phyloP scores from a whole-genome alignment of 2,329 filamentous ascomycete species.

The Trichoderma gracile region DNA sequence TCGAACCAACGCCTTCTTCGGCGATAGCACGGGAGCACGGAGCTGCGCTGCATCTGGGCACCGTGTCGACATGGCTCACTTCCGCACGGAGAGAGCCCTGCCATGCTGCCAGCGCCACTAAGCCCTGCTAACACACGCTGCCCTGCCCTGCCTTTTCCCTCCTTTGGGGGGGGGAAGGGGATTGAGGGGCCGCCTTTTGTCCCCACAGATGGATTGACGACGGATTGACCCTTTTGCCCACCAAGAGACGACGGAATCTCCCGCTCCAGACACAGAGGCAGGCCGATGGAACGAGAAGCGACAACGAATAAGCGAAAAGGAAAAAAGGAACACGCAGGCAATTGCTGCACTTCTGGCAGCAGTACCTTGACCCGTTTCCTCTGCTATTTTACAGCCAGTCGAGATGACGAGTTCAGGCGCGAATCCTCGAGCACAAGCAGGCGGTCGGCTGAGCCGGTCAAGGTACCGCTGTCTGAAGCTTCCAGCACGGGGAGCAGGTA shows the following conservation, averaged over 20 bases:
- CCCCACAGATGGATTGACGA: neutral
- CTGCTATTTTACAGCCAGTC: too few species aligned
- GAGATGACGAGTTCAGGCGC: neutral
- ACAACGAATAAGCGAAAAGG: neutral
- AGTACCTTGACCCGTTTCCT: too few species aligned
- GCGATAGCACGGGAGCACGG: neutral
- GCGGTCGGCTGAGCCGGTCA: conserved; percentile 2
- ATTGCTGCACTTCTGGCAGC: too few species aligned
- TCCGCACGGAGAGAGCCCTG: neutral
- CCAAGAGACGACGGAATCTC: neutral
- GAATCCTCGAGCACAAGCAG: neutral
- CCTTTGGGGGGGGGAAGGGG: too few species aligned
- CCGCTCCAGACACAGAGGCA: neutral
- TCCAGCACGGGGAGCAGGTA: neutral
- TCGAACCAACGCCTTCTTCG: neutral
- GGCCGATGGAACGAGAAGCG: neutral
- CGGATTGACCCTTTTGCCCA: neutral
- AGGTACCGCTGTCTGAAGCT: neutral
- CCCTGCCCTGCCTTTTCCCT: too few species aligned
- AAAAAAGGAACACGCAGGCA: too few species aligned
- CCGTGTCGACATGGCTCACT: neutral
- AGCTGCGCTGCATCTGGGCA: neutral
- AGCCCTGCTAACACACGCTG: neutral
- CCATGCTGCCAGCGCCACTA: neutral
- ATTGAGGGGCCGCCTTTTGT: neutral